Evolutionary conservation across 352 stramenopile species (phyloP).

Genomic region (Blastocystis sp.): DNA sequence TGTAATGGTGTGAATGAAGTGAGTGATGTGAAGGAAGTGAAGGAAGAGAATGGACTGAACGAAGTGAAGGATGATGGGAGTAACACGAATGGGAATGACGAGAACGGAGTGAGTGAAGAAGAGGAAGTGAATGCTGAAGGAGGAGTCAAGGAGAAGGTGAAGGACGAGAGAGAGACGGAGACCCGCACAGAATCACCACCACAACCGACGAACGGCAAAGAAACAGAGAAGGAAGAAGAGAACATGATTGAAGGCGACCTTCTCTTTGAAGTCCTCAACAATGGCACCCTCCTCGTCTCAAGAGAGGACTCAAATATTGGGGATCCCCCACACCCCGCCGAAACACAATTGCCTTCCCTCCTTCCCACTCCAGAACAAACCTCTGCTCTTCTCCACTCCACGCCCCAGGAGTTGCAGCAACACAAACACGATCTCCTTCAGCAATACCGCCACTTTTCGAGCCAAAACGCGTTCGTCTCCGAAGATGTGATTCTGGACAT

Average conservation of each 20-base stretch:
- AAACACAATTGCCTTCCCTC: neutral
- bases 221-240: neutral
- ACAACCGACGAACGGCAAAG: neutral
- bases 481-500: constrained; percentile 79
- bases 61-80: neutral
- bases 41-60: neutral
- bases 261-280: neutral
- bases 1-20: no score
- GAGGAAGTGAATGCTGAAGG: neutral
- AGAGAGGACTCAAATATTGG: neutral
- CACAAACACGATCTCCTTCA: constrained; percentile 18
- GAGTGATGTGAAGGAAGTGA: neutral
- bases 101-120: neutral
- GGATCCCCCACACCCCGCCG: neutral
- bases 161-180: neutral
- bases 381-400: neutral
- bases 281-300: neutral
- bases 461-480: constrained; percentile 72
- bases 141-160: neutral
- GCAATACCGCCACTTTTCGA: constrained; percentile 74
- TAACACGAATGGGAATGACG: neutral
- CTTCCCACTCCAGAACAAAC: neutral
- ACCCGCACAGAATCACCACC: neutral
- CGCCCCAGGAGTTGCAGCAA: constrained; percentile 14
- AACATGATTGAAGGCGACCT: neutral